Conservation (phyloP, 2,329 filamentous ascomycete species). For the Orbilia blumenaviensis region DNA sequence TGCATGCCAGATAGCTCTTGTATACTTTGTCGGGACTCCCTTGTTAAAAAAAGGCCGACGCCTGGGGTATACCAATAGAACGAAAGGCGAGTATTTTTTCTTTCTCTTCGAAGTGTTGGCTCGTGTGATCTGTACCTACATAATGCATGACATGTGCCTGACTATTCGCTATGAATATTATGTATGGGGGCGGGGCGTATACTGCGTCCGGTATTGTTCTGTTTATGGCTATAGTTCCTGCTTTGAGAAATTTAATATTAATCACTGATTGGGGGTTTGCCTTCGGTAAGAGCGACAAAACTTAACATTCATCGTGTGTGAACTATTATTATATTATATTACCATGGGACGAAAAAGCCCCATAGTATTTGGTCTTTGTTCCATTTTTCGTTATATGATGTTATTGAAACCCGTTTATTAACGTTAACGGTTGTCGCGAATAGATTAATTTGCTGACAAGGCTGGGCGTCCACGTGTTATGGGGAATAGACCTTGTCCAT, state of each 20-base stretch:
- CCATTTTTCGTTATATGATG: background rate
- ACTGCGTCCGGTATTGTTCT: background rate
- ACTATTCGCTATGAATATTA: background rate
- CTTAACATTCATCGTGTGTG: conserved; percentile 3
- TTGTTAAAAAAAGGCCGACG: background rate
- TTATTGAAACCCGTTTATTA: background rate
- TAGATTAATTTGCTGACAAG: conserved; percentile 11
- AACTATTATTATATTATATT: background rate
- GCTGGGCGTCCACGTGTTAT: background rate
- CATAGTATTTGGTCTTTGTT: too few species aligned
- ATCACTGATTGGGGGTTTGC: background rate
- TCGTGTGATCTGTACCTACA: conserved; percentile 18
- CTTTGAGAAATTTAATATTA: conserved; percentile 2
- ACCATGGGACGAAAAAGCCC: background rate
- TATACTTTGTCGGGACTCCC: background rate
- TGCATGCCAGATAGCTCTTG: background rate
- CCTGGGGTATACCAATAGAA: too few species aligned
- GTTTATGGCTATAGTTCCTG: background rate
- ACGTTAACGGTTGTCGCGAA: conserved; percentile 3
- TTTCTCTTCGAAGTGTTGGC: background rate
- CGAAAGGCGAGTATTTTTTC: too few species aligned
- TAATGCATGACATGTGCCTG: conserved; percentile 7
- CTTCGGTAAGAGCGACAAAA: conserved; percentile 8
- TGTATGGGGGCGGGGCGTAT: background rate
- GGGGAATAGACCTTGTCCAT: too few species aligned